Conservation (phyloP, 352 stramenopile genomes). For the Pythium periplocum region DNA sequence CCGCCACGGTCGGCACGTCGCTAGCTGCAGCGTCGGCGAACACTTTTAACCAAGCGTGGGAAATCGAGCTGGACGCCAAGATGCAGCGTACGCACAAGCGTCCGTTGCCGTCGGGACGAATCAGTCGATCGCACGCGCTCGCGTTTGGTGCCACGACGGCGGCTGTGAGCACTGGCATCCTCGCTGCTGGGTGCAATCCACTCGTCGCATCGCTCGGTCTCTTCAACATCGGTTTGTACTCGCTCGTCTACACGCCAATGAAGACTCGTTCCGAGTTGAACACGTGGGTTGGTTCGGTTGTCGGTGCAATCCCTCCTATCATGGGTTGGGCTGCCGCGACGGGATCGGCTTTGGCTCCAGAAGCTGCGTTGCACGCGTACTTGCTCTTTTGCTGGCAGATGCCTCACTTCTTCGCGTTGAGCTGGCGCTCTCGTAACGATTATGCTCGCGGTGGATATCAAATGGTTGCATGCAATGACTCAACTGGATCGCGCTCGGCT, state of each 20-base stretch:
- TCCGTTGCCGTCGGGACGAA: conserved; percentile 88
- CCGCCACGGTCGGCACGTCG: conserved; percentile 91
- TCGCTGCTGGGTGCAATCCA: conserved; percentile 92
- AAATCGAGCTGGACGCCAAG: conserved; percentile 90
- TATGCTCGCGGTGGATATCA: conserved; percentile 90
- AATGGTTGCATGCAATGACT: conserved; percentile 94
- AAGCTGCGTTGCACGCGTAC: conserved; percentile 72
- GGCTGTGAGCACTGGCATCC: conserved; percentile 81
- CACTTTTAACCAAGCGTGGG: conserved; percentile 98
- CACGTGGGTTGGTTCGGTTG: conserved; percentile 97
- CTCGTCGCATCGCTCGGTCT: conserved; percentile 93
- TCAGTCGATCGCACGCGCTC: conserved; percentile 74
- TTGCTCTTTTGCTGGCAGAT: conserved; percentile 99
- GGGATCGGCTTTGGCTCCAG: conserved; percentile 62
- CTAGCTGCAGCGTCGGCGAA: conserved; percentile 92
- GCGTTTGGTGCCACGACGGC: conserved; percentile 84
- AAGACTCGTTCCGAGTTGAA: conserved; percentile 97
- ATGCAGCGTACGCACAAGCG: conserved; percentile 97
- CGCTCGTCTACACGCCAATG: conserved; percentile 98
- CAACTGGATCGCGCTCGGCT: conserved; percentile 90
- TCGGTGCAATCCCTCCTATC: conserved; percentile 97
- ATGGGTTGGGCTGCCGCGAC: conserved; percentile 98
- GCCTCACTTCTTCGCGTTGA: conserved; percentile 99
- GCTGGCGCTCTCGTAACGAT: conserved; percentile 94
- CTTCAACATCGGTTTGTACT: conserved; percentile 98